Conservation (phyloP, 1,284 basidiomycete species). For the Apiotrichum mycotoxinovorans region DNA sequence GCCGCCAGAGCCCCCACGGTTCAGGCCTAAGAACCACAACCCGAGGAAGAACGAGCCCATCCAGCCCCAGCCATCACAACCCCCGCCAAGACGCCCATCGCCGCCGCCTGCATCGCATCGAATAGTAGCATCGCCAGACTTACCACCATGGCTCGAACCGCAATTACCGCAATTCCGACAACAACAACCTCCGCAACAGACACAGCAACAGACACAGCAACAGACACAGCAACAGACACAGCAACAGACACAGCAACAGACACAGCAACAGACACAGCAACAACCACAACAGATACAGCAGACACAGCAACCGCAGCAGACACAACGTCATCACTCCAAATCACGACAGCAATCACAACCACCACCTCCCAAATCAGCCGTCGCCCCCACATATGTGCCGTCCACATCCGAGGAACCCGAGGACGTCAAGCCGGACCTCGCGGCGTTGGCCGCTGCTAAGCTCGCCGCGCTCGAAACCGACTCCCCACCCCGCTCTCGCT, state of each 20-base stretch:
- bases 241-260: background rate
- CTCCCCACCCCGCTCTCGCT: background rate
- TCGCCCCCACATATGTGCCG: background rate
- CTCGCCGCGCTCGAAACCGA: background rate
- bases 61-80: background rate
- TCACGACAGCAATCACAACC: background rate
- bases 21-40: conserved; percentile 2
- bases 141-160: too few species aligned
- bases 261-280: background rate
- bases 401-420: background rate
- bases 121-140: background rate
- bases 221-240: background rate
- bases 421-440: conserved; percentile 1
- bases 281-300: background rate
- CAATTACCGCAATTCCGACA: background rate
- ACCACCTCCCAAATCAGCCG: background rate
- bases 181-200: background rate
- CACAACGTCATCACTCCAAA: background rate
- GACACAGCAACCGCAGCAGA: background rate
- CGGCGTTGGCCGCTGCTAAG: background rate
- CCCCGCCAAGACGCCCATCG: background rate
- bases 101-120: too few species aligned
- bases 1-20: background rate
- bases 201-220: background rate
- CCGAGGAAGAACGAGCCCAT: background rate